These are phyloP conservation scores for Cryptococcus sp. DNA, from an alignment of 1,284 basidiomycete genomes.

Conservation along the genomic window DNA sequence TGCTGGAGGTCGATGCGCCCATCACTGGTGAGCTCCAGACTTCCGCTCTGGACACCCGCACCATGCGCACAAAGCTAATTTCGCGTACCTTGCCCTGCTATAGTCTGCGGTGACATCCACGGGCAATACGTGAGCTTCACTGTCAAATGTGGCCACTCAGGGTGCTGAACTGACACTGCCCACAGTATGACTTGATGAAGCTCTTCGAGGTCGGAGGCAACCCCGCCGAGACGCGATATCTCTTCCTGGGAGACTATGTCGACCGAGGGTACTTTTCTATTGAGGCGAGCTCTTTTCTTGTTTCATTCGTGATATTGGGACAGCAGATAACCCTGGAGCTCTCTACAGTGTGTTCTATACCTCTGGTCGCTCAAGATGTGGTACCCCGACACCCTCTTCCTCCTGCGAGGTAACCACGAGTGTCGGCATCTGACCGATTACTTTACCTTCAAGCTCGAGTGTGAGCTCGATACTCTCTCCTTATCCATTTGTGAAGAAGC, in stretches of 20 bases:
- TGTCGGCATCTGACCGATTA: conserved; percentile 94
- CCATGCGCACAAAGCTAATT: conserved; percentile 8
- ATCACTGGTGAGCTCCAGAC: conserved; percentile 70
- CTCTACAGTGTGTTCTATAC: conserved; percentile 75
- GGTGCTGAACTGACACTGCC: conserved; percentile 3
- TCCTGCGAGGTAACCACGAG: conserved; percentile 96
- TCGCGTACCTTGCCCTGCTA: not conserved
- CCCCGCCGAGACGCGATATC: conserved; percentile 83
- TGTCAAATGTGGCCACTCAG: conserved; percentile 1
- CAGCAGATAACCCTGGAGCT: conserved; percentile 19
- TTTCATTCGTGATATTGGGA: not conserved
- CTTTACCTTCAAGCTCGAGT: conserved; percentile 95
- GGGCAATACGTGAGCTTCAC: conserved; percentile 80
- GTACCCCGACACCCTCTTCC: conserved; percentile 83
- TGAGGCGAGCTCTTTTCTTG: conserved; percentile 58
- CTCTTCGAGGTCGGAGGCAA: conserved; percentile 94
- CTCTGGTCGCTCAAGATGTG: conserved; percentile 91
- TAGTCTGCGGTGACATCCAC: conserved; percentile 94
- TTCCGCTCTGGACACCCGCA: conserved; percentile 10
- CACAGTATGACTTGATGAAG: conserved; percentile 94
- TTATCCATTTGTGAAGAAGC: not conserved
- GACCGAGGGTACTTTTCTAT: conserved; percentile 95
- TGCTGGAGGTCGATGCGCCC: conserved; percentile 88
- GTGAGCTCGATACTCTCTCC: conserved; percentile 54
- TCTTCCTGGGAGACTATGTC: conserved; percentile 98